Percentiles rank a stretch among this genome's conserved stretches.
These are phyloP conservation scores for Obelidium mucronatum DNA, from an alignment of 192 early-diverging fungal species.

Conservation along the genomic window DNA sequence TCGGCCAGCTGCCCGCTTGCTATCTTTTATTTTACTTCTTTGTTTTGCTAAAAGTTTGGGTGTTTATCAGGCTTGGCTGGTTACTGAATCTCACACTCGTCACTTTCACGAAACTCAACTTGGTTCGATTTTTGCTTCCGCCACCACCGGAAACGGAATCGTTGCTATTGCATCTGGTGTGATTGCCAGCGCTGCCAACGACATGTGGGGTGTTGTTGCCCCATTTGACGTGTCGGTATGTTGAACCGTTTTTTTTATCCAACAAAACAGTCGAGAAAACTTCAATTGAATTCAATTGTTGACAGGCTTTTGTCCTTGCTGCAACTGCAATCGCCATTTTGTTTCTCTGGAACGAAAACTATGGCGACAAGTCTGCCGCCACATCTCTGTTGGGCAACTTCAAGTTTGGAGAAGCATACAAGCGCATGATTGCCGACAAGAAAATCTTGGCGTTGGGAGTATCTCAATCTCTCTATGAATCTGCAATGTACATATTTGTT, in stretches of 20 bases:
- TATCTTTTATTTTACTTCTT: not conserved
- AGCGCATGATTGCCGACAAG: not conserved
- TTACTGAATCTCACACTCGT: slow-evolving; percentile 42
- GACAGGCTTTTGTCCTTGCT: slow-evolving; percentile 47
- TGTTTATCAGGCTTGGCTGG: slow-evolving; percentile 46
- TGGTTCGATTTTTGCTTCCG: slow-evolving; percentile 69
- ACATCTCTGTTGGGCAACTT: not conserved
- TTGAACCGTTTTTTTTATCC: not conserved
- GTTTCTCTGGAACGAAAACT: slow-evolving; percentile 74
- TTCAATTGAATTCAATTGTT: not conserved
- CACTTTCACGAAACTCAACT: slow-evolving; percentile 60
- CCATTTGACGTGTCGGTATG: slow-evolving; percentile 69
- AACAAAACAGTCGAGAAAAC: too few species aligned
- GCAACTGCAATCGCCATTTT: slow-evolving; percentile 53
- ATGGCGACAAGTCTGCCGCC: slow-evolving; percentile 50
- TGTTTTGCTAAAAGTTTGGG: too few species aligned
- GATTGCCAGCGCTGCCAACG: slow-evolving; percentile 66
- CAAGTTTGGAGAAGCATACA: slow-evolving; percentile 4
- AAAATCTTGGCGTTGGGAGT: slow-evolving; percentile 46
- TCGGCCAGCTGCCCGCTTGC: not conserved
- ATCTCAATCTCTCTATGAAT: slow-evolving; percentile 56
- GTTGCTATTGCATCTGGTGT: slow-evolving; percentile 71
- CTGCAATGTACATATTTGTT: slow-evolving; percentile 62
- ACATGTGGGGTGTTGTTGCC: slow-evolving; percentile 60
- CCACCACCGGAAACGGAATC: slow-evolving; percentile 73